These are phyloP conservation scores for Puccinia sorghi DNA, from an alignment of 1,284 basidiomycete genomes.

Conservation along the genomic window DNA sequence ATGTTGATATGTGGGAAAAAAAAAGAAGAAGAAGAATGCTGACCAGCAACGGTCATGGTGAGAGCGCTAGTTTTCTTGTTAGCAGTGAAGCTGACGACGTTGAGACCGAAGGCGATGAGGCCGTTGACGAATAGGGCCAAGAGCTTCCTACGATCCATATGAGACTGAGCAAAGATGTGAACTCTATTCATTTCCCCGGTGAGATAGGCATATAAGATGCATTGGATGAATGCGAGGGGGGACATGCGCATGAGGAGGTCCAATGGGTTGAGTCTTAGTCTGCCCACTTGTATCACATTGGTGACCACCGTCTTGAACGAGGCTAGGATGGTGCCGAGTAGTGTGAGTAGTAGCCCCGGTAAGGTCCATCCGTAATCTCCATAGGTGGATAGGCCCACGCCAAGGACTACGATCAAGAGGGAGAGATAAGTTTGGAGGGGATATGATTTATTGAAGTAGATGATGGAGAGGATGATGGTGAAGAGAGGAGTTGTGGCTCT, in stretches of 20 bases:
- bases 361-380: constrained; percentile 62
- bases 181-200: constrained; percentile 73
- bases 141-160: constrained; percentile 64
- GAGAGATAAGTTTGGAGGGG: constrained; percentile 68
- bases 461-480: constrained; percentile 72
- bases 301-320: constrained; percentile 88
- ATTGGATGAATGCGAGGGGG: constrained; percentile 83
- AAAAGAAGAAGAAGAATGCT: constrained; percentile 52
- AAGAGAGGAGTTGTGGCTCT: constrained; percentile 89
- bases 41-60: constrained; percentile 83
- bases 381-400: constrained; percentile 75
- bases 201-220: constrained; percentile 70
- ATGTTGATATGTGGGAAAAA: not conserved
- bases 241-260: constrained; percentile 81
- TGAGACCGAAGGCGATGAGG: constrained; percentile 80
- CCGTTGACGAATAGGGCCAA: constrained; percentile 73
- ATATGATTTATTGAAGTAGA: constrained; percentile 62
- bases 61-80: constrained; percentile 83
- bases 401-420: constrained; percentile 81
- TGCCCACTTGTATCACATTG: constrained; percentile 68
- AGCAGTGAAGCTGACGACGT: constrained; percentile 86
- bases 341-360: constrained; percentile 77
- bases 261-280: constrained; percentile 71
- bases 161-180: constrained; percentile 62
- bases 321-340: constrained; percentile 82